Evolutionary conservation across 192 early-diverging fungal species (phyloP).

Genomic region (Allomyces macrogynus): DNA sequence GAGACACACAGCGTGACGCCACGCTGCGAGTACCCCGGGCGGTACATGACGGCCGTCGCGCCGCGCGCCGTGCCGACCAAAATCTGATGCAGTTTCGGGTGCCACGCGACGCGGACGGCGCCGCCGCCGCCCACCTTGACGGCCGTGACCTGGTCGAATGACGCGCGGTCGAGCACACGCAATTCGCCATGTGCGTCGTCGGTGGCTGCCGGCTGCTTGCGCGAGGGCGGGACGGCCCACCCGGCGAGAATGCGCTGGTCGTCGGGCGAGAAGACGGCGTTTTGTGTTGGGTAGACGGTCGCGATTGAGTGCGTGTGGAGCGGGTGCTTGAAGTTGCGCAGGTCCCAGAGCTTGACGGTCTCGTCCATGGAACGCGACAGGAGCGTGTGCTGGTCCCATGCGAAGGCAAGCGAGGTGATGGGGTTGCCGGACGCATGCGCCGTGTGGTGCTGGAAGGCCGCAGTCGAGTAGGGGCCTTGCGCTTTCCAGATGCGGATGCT

Average conservation of each 20-base stretch:
- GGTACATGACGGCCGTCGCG: not conserved
- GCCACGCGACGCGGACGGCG: constrained; percentile 1
- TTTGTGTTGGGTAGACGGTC: constrained; percentile 48
- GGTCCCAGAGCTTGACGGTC: constrained; percentile 53
- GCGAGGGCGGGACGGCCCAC: constrained; percentile 1
- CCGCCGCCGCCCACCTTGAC: constrained; percentile 1
- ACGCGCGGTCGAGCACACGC: constrained; percentile 1
- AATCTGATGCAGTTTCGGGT: not conserved
- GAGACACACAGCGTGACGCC: not conserved
- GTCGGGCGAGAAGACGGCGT: constrained; percentile 66
- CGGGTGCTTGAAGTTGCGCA: constrained; percentile 49
- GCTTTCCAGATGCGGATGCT: too few species aligned
- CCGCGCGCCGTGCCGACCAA: not conserved
- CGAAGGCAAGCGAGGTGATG: not conserved
- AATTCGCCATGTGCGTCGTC: not conserved
- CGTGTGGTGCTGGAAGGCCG: too few species aligned
- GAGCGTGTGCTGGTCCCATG: not conserved
- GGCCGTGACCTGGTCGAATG: constrained; percentile 5
- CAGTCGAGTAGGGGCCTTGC: too few species aligned
- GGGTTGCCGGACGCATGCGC: too few species aligned
- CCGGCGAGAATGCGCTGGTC: constrained; percentile 61
- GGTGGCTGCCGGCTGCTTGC: too few species aligned
- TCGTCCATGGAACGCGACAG: too few species aligned
- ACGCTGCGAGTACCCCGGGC: not conserved
- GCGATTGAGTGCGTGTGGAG: constrained; percentile 33